These are phyloP conservation scores for Talaromyces sp. DNA, from an alignment of 2,329 filamentous ascomycete genomes.

Conservation along the genomic window DNA sequence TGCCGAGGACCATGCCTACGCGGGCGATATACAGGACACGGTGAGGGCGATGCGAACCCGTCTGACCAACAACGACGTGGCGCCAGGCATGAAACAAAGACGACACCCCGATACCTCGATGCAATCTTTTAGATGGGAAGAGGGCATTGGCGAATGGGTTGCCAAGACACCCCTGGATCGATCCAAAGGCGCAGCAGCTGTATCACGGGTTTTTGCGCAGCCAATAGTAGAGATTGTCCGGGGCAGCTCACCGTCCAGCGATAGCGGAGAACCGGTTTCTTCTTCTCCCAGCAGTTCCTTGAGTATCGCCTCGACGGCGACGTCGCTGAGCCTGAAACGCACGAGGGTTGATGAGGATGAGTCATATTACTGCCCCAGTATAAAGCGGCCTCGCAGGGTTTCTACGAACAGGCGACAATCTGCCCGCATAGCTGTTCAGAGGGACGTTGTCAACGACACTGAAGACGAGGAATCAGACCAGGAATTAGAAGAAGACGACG, in stretches of 20 bases:
- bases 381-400: not conserved
- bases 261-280: constrained; percentile 16
- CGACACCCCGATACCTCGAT: constrained; percentile 14
- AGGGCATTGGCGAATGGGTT: constrained; percentile 55
- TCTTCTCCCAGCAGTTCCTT: constrained; percentile 18
- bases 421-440: not conserved
- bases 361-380: not conserved
- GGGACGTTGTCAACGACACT: not conserved
- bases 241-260: constrained; percentile 14
- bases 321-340: constrained; percentile 7
- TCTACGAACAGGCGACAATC: constrained; percentile 4
- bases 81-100: constrained; percentile 11
- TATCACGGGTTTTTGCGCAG: not conserved
- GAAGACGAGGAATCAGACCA: not conserved
- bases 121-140: constrained; percentile 48
- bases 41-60: constrained; percentile 15
- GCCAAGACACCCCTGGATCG: constrained; percentile 40
- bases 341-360: not conserved
- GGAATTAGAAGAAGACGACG: too few relatives aligned
- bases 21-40: constrained; percentile 32
- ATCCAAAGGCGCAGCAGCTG: constrained; percentile 13
- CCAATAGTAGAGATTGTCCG: constrained; percentile 8
- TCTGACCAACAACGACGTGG: not conserved
- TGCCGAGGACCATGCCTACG: constrained; percentile 35
- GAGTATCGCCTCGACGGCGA: constrained; percentile 27